Evolutionary conservation across 257 asterid genomes (phyloP).

Genomic region (Solanum raphanifolium): DNA sequence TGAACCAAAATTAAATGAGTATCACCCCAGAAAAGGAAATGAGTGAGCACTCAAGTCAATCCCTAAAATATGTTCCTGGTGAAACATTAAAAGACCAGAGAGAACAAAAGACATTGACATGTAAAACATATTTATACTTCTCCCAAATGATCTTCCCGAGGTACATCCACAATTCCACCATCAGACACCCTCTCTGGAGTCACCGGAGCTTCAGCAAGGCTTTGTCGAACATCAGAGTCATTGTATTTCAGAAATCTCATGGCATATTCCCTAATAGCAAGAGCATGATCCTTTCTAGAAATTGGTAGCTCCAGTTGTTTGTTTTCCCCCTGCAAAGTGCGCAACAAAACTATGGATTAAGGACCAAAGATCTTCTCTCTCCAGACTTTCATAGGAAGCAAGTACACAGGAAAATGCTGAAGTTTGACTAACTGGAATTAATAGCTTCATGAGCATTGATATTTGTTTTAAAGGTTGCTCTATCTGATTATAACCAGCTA

Average conservation of each 20-base stretch:
- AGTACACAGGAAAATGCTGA: background rate
- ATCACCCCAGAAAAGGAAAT: background rate
- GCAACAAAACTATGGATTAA: background rate
- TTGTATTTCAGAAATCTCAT: conserved; percentile 48
- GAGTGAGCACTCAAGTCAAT: background rate
- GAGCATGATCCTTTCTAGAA: conserved; percentile 27
- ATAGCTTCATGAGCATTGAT: background rate
- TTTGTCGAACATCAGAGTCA: conserved; percentile 17
- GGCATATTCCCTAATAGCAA: conserved; percentile 57
- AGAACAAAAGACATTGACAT: background rate
- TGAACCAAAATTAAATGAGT: background rate
- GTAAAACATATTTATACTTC: conserved; percentile 38
- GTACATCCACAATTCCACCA: conserved; percentile 34
- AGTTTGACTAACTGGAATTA: background rate
- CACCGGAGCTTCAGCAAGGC: conserved; percentile 47
- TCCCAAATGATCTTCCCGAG: conserved; percentile 51
- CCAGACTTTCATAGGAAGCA: background rate
- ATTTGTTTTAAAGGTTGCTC: background rate
- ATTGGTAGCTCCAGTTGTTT: conserved; percentile 40
- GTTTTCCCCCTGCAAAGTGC: conserved; percentile 41
- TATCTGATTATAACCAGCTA: background rate
- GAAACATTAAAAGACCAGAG: background rate
- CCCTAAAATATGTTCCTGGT: background rate
- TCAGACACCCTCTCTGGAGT: conserved; percentile 60
- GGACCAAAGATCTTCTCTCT: background rate